phyloP scores from a whole-genome alignment of 257 asterid genomes.

The Mentha longifolia region DNA sequence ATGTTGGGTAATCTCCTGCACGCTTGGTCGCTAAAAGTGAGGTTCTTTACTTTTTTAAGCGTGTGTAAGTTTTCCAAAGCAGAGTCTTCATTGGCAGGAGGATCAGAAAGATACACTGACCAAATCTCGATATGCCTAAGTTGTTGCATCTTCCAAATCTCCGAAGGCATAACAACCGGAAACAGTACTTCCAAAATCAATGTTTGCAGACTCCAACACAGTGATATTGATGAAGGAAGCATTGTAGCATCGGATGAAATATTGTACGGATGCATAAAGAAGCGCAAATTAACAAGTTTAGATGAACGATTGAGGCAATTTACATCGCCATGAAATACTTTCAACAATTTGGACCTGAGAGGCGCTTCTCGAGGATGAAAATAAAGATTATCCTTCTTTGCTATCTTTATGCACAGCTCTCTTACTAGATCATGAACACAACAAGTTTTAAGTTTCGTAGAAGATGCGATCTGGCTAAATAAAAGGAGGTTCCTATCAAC shows the following conservation, averaged over 20 bases:
- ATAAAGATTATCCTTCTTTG: background rate
- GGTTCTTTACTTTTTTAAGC: background rate
- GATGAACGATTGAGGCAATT: background rate
- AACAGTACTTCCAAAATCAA: background rate
- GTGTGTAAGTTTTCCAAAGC: slow-evolving; percentile 16
- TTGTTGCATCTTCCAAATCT: slow-evolving; percentile 32
- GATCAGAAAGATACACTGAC: background rate
- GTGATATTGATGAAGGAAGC: slow-evolving; percentile 24
- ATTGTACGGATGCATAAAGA: background rate
- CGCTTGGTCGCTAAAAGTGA: background rate
- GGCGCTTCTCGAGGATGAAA: background rate
- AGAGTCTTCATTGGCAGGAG: background rate
- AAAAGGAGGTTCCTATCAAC: slow-evolving; percentile 18
- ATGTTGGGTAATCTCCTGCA: slow-evolving; percentile 29
- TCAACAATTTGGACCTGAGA: background rate
- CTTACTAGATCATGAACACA: slow-evolving; percentile 16
- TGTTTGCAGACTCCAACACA: slow-evolving; percentile 30
- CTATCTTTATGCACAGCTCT: background rate
- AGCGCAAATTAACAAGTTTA: slow-evolving; percentile 5
- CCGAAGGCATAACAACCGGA: background rate
- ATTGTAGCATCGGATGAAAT: no score
- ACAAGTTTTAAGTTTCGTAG: background rate
- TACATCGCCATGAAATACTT: background rate
- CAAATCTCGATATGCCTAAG: slow-evolving; percentile 22
- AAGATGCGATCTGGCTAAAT: background rate